These are phyloP conservation scores for Gaeumannomyces sp. DNA, from an alignment of 2,329 filamentous ascomycete species.

Conservation along the genomic window DNA sequence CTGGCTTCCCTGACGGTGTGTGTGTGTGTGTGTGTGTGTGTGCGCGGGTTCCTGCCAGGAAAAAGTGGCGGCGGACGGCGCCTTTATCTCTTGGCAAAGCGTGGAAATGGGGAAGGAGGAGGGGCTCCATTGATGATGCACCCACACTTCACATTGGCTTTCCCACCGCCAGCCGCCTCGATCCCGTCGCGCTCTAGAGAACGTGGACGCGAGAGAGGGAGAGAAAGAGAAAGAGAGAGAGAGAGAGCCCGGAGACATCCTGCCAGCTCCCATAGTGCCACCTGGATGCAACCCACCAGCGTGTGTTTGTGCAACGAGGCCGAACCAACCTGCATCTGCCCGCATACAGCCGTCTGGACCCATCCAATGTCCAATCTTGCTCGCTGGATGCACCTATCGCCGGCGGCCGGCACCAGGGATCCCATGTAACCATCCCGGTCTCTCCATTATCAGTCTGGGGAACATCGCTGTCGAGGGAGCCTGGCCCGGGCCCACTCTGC, in stretches of 20 bases:
- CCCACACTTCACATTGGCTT: neutral
- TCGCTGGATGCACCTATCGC: no score
- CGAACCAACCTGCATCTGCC: neutral
- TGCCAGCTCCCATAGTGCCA: no score
- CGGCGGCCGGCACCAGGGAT: no score
- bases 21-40: no score
- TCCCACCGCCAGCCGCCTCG: no score
- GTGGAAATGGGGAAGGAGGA: no score
- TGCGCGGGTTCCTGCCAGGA: neutral
- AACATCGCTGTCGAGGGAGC: neutral
- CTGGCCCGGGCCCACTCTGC: neutral
- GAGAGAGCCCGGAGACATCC: neutral
- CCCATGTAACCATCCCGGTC: neutral
- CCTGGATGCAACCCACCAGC: neutral
- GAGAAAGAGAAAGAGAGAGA: neutral
- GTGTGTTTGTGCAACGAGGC: neutral
- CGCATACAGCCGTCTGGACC: neutral
- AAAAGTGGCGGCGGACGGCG: no score
- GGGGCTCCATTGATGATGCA: neutral
- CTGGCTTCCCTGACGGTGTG: neutral
- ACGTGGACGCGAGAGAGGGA: neutral
- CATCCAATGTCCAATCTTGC: no score
- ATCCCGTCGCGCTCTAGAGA: neutral
- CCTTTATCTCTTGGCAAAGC: neutral
- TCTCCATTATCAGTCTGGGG: neutral